A percentile compares a stretch with the other conserved stretches of the same genome.
phyloP scores from a whole-genome alignment of 768 basidiomycete genomes.

The Tricholomella constricta region DNA sequence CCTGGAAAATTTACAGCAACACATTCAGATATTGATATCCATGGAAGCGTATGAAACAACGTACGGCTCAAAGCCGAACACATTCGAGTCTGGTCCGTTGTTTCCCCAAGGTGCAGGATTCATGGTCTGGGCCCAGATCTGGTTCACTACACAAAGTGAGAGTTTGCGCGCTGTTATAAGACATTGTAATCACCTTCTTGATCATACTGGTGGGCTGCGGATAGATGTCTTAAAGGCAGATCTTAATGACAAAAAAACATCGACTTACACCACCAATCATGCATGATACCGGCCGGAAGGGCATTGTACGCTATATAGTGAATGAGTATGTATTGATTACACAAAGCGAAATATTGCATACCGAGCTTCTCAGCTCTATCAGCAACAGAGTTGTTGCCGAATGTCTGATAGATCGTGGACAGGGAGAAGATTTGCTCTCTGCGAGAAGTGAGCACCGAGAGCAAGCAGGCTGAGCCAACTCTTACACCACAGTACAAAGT shows the following conservation, averaged over 20 bases:
- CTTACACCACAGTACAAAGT: conserved; percentile 43
- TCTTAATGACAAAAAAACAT: not conserved
- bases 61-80: conserved; percentile 46
- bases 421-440: conserved; percentile 48
- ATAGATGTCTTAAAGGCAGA: not conserved
- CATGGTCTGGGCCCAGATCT: conserved; percentile 44
- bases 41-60: not conserved
- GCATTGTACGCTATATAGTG: conserved; percentile 38
- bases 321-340: too few species aligned
- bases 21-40: not conserved
- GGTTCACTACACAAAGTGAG: conserved; percentile 31
- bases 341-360: conserved; percentile 7
- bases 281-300: conserved; percentile 39
- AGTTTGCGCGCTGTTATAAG: not conserved
- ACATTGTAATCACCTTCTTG: conserved; percentile 34
- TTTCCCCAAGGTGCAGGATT: conserved; percentile 39
- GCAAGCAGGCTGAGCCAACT: too few species aligned
- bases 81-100: conserved; percentile 41
- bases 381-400: conserved; percentile 44
- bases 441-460: too few species aligned
- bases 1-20: conserved; percentile 13
- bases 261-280: conserved; percentile 39
- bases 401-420: conserved; percentile 41
- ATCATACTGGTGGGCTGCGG: conserved; percentile 47
- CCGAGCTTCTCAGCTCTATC: conserved; percentile 43